Conservation (phyloP, 306 rosid genomes). For the Dryas alaskensis region DNA sequence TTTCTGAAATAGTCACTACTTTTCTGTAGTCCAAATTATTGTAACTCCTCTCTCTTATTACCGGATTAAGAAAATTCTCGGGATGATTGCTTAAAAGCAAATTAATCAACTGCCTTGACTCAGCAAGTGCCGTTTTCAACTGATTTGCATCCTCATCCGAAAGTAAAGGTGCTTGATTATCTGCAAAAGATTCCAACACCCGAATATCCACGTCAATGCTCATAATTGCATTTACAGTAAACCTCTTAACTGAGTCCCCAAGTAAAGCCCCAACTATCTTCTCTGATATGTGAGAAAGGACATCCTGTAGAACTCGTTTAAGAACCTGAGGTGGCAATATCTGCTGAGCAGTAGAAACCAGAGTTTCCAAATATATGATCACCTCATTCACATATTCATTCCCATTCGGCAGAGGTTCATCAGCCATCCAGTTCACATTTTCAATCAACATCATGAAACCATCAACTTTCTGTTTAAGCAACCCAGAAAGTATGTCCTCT, state of each 20-base stretch:
- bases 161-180: conserved; percentile 66
- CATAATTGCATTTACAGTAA: conserved; percentile 61
- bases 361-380: conserved; percentile 82
- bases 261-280: conserved; percentile 66
- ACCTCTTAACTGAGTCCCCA: conserved; percentile 82
- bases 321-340: conserved; percentile 88
- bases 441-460: conserved; percentile 83
- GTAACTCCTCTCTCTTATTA: conserved; percentile 94
- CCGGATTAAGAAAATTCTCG: conserved; percentile 86
- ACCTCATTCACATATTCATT: conserved; percentile 94
- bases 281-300: conserved; percentile 86
- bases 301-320: conserved; percentile 78
- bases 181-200: conserved; percentile 86
- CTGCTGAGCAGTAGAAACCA: conserved; percentile 93
- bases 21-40: conserved; percentile 74
- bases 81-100: conserved; percentile 91
- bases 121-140: conserved; percentile 66
- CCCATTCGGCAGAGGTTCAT: conserved; percentile 70
- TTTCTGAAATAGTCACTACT: conserved; percentile 76
- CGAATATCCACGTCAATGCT: conserved; percentile 83
- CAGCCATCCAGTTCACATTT: conserved; percentile 84
- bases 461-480: conserved; percentile 46
- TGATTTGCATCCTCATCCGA: conserved; percentile 75
- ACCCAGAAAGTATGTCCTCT: conserved; percentile 49
- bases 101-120: conserved; percentile 73